Evolutionary conservation across 2,329 filamentous ascomycete species (phyloP).

Genomic region (Ceratocystis harringtonii): DNA sequence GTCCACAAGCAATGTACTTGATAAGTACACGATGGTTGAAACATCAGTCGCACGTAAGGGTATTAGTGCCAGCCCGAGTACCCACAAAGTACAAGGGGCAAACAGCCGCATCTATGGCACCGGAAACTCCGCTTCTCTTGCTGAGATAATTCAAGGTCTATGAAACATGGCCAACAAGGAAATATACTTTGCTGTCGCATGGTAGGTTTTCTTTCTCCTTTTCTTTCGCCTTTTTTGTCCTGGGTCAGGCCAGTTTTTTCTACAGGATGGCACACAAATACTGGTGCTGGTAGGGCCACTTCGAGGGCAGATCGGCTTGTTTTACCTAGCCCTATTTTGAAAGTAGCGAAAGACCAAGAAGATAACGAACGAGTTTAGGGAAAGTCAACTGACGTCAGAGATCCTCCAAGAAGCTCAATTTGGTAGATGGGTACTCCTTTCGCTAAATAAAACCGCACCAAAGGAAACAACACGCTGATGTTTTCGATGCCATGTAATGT

Average conservation of each 20-base stretch:
- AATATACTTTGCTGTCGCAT: background rate
- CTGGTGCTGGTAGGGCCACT: too few relatives aligned
- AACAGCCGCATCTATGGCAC: background rate
- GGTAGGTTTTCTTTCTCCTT: too few relatives aligned
- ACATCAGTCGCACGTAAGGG: background rate
- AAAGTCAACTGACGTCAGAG: background rate
- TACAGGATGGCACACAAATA: too few relatives aligned
- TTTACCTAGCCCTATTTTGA: background rate
- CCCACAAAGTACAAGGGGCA: background rate
- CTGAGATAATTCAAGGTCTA: background rate
- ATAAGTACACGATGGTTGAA: background rate
- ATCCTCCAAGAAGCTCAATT: background rate
- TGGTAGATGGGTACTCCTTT: background rate
- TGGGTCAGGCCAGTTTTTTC: too few relatives aligned
- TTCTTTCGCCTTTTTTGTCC: too few relatives aligned
- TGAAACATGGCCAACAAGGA: background rate
- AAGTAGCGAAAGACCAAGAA: background rate
- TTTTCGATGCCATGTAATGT: background rate
- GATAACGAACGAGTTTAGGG: background rate
- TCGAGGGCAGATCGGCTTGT: background rate
- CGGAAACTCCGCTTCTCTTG: background rate
- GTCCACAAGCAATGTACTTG: background rate
- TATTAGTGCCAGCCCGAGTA: background rate
- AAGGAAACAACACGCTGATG: background rate
- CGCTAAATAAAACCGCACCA: conserved; percentile 1